Conservation (phyloP, 2,329 filamentous ascomycete genomes). For the Dactylella cylindrospora region DNA sequence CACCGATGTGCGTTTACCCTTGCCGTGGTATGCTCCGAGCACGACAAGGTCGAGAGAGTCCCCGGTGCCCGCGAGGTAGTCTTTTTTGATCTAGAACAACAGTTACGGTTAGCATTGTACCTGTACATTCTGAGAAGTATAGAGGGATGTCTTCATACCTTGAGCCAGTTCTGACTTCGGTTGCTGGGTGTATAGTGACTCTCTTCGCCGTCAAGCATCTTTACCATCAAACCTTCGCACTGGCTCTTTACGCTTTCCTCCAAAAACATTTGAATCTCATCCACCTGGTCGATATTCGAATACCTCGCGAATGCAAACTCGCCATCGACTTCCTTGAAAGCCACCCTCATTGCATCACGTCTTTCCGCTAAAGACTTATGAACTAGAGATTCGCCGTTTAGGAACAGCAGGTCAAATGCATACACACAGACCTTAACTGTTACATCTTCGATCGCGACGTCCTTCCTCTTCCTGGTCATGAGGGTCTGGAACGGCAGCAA, state of each 20-base stretch:
- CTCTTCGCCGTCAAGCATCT: conserved; percentile 93
- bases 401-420: conserved; percentile 89
- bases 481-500: conserved; percentile 95
- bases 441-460: conserved; percentile 91
- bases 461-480: conserved; percentile 97
- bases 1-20: conserved; percentile 90
- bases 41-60: conserved; percentile 97
- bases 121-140: conserved; percentile 34
- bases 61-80: conserved; percentile 89
- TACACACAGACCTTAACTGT: conserved; percentile 97
- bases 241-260: conserved; percentile 95
- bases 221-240: conserved; percentile 98
- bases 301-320: conserved; percentile 88
- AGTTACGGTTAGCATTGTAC: conserved; percentile 13
- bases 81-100: conserved; percentile 77
- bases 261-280: conserved; percentile 87
- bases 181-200: conserved; percentile 96
- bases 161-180: conserved; percentile 96
- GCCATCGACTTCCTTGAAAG: conserved; percentile 77
- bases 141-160: conserved; percentile 59
- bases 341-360: conserved; percentile 69
- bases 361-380: conserved; percentile 83
- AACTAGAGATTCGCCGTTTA: conserved; percentile 85
- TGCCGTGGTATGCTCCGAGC: conserved; percentile 88
- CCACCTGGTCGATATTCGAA: conserved; percentile 83